These are phyloP conservation scores for Cyathus striatus DNA, from an alignment of 768 basidiomycete genomes.

Conservation along the genomic window DNA sequence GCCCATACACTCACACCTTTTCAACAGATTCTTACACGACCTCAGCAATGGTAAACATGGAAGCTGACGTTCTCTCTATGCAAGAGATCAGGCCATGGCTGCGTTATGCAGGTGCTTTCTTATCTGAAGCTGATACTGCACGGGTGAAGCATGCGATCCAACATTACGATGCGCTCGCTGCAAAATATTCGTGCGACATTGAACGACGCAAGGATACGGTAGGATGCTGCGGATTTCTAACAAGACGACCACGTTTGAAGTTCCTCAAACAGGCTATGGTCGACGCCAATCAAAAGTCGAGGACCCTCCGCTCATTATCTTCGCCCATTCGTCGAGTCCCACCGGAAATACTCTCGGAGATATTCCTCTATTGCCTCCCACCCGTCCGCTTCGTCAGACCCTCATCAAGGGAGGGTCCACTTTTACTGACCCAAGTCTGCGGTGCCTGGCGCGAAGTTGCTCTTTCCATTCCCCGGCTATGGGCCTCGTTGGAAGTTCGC, in stretches of 20 bases:
- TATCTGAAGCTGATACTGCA: neutral
- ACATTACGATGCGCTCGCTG: neutral
- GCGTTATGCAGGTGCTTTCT: neutral
- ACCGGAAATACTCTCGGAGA: constrained; percentile 16
- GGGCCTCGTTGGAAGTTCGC: constrained; percentile 15
- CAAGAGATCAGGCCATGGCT: neutral
- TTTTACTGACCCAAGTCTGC: constrained; percentile 19
- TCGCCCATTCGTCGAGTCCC: constrained; percentile 17
- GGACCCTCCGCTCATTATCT: neutral
- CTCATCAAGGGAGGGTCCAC: constrained; percentile 8
- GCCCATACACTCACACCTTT: no score
- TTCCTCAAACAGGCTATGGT: neutral
- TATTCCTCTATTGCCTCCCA: constrained; percentile 16
- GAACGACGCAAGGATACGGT: neutral
- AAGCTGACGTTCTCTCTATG: neutral
- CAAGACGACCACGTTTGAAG: neutral
- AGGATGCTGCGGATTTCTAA: neutral
- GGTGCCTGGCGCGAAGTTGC: constrained; percentile 22
- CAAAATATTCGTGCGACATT: neutral
- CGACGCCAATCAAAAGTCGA: neutral
- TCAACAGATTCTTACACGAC: no score
- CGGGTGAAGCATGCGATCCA: neutral
- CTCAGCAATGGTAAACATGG: no score
- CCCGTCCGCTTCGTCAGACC: constrained; percentile 9
- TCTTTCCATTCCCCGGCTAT: constrained; percentile 19